phyloP scores from a whole-genome alignment of 139 green algal genomes.

The Chlorella vulgaris region DNA sequence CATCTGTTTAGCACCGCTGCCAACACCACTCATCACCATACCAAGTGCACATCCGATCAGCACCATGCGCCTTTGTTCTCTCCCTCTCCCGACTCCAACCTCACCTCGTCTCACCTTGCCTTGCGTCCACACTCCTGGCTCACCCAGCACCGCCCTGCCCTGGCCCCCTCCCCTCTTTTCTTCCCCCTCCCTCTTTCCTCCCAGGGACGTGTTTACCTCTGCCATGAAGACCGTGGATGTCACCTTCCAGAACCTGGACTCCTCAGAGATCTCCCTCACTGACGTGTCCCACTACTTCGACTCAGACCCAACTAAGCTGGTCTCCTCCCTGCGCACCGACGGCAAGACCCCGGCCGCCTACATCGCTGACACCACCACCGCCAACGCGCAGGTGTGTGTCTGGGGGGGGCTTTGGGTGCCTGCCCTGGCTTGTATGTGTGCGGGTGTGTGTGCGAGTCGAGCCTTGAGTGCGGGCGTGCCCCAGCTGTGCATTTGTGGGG shows the following conservation, averaged over 20 bases:
- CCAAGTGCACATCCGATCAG: no score
- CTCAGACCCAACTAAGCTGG: slow-evolving; percentile 98
- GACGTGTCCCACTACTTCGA: slow-evolving; percentile 99
- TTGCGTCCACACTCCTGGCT: not conserved
- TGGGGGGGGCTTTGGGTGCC: not conserved
- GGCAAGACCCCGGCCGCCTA: slow-evolving; percentile 87
- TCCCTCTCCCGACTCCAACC: no score
- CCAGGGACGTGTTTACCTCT: slow-evolving; percentile 88
- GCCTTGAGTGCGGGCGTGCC: no score
- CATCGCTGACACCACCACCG: slow-evolving; percentile 99
- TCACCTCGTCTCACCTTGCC: not conserved
- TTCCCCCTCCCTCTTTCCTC: not conserved
- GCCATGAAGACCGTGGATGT: slow-evolving; percentile 97
- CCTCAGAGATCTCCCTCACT: slow-evolving; percentile 96
- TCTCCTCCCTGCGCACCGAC: slow-evolving; percentile 88
- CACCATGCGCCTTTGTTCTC: no score
- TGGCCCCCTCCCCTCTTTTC: not conserved
- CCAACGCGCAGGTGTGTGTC: slow-evolving; percentile 89
- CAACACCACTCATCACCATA: no score
- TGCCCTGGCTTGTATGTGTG: no score
- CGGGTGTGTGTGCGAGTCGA: not conserved
- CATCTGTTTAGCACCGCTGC: no score
- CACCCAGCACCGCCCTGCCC: not conserved
- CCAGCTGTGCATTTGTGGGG: no score
- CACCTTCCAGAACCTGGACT: slow-evolving; percentile 99